A percentile compares a stretch with the other conserved stretches of the same genome.
phyloP scores from a whole-genome alignment of 208 protist species.

The Trypanosoma cruzi region DNA sequence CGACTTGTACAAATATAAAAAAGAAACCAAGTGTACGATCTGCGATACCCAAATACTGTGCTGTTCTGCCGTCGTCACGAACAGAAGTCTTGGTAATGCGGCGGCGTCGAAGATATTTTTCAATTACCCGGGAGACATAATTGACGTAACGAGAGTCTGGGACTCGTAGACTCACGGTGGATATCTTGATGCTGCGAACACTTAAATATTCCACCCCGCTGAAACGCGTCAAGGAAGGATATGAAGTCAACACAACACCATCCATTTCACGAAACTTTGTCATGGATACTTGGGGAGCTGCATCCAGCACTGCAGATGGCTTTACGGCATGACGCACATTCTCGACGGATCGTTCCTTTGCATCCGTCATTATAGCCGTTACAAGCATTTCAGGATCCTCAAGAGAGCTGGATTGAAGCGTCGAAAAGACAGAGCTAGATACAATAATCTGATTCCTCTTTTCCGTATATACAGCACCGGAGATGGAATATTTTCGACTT shows the following conservation, averaged over 20 bases:
- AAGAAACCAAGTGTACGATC: constrained; percentile 86
- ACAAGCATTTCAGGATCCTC: constrained; percentile 15
- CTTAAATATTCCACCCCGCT: constrained; percentile 19
- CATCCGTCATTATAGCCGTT: not conserved
- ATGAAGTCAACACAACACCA: constrained; percentile 13
- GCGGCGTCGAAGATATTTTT: not conserved
- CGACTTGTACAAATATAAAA: constrained; percentile 86
- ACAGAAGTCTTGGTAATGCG: not conserved
- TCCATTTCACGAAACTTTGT: not conserved
- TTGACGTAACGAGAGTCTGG: not conserved
- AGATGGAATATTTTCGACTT: constrained; percentile 40
- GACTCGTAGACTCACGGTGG: constrained; percentile 12
- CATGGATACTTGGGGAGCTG: constrained; percentile 16
- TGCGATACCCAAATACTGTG: constrained; percentile 41
- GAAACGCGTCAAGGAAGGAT: constrained; percentile 15
- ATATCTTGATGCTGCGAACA: constrained; percentile 4
- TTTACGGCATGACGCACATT: constrained; percentile 10
- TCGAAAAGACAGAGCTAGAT: constrained; percentile 31
- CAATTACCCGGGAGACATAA: not conserved
- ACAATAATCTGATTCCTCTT: constrained; percentile 40
- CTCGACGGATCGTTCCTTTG: not conserved
- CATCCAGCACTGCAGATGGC: constrained; percentile 16
- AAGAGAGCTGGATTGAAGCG: constrained; percentile 1
- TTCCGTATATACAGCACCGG: constrained; percentile 44
- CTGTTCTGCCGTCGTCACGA: constrained; percentile 10